A percentile compares a stretch with the other conserved stretches of the same genome.
Evolutionary conservation across 805 yeast genomes (phyloP).

Genomic region (Brettanomyces sp.): DNA sequence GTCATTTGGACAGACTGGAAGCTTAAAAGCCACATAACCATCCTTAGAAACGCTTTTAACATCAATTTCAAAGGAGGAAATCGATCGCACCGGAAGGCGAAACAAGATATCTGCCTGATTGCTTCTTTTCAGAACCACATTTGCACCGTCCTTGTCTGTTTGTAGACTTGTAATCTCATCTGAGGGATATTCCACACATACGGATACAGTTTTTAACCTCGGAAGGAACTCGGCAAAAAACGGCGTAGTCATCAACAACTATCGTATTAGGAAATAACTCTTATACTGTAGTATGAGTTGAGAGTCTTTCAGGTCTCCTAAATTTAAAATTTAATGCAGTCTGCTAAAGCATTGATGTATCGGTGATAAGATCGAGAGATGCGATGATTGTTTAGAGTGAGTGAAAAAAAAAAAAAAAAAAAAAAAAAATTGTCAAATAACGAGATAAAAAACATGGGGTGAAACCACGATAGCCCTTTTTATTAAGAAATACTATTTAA

Average conservation of each 20-base stretch:
- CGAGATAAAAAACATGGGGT: too few relatives aligned
- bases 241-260: not conserved
- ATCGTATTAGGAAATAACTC: too few relatives aligned
- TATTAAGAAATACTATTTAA: too few relatives aligned
- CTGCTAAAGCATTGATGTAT: too few relatives aligned
- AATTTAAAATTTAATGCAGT: too few relatives aligned
- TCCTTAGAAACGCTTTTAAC: not conserved
- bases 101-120: not conserved
- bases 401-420: too few relatives aligned
- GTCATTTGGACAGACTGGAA: not conserved
- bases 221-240: slow-evolving; percentile 18
- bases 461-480: too few relatives aligned
- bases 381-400: too few relatives aligned
- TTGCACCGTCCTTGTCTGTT: not conserved
- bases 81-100: not conserved
- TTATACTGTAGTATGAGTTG: too few relatives aligned
- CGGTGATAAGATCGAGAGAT: too few relatives aligned
- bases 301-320: too few relatives aligned
- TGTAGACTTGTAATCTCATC: not conserved
- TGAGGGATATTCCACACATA: slow-evolving; percentile 7
- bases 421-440: too few relatives aligned
- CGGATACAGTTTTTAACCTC: slow-evolving; percentile 12
- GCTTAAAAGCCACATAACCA: not conserved
- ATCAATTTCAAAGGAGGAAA: not conserved
- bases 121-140: not conserved